phyloP scores from a whole-genome alignment of 306 rosid species.

The Begonia masoniana region DNA sequence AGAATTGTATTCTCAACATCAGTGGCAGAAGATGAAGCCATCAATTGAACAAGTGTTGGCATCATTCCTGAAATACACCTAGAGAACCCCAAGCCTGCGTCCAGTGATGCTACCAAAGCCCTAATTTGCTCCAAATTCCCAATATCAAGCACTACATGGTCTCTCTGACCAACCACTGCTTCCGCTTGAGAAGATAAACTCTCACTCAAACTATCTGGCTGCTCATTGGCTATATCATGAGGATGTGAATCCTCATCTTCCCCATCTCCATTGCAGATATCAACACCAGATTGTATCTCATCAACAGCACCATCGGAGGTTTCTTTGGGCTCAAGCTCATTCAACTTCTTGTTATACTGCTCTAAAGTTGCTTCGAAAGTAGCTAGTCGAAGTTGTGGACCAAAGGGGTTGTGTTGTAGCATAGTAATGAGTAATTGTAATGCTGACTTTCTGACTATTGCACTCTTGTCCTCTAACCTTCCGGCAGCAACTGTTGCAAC shows the following conservation, averaged over 20 bases:
- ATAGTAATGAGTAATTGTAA: slow-evolving; percentile 70
- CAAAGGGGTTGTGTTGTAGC: slow-evolving; percentile 97
- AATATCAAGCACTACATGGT: slow-evolving; percentile 60
- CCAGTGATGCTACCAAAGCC: slow-evolving; percentile 94
- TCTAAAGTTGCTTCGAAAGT: slow-evolving; percentile 88
- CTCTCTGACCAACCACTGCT: slow-evolving; percentile 34
- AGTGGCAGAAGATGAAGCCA: slow-evolving; percentile 89
- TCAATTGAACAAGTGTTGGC: slow-evolving; percentile 83
- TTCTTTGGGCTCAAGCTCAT: slow-evolving; percentile 54
- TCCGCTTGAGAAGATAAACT: slow-evolving; percentile 48
- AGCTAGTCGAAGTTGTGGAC: slow-evolving; percentile 77
- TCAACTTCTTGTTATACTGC: slow-evolving; percentile 64
- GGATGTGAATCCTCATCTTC: slow-evolving; percentile 38
- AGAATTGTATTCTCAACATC: slow-evolving; percentile 89
- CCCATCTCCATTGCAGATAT: slow-evolving; percentile 31
- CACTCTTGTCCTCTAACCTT: slow-evolving; percentile 95
- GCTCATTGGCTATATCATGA: slow-evolving; percentile 27
- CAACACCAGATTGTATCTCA: slow-evolving; percentile 30
- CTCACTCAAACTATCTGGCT: slow-evolving; percentile 58
- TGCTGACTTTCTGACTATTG: slow-evolving; percentile 84
- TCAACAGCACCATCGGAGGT: slow-evolving; percentile 29
- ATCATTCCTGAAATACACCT: slow-evolving; percentile 58
- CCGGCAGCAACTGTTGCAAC: slow-evolving; percentile 84
- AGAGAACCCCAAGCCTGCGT: slow-evolving; percentile 83
- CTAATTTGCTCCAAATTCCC: slow-evolving; percentile 94